Percentiles rank a stretch among this genome's conserved stretches.
Evolutionary conservation across 108 stramenopile genomes (phyloP).

Genomic region (Seminavis robusta): DNA sequence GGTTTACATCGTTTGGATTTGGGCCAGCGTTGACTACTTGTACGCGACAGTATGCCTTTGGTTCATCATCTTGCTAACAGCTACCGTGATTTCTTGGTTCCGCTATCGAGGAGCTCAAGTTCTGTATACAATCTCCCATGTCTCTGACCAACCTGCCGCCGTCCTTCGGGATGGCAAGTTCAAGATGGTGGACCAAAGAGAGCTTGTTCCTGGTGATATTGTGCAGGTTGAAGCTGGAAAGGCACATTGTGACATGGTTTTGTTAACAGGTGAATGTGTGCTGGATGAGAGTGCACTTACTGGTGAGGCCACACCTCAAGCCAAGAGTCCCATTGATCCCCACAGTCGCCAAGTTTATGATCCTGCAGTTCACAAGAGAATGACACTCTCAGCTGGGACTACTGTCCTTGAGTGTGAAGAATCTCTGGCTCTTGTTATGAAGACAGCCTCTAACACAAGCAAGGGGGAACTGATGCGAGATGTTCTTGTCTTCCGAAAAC

Average conservation of each 20-base stretch:
- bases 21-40: constrained; percentile 45
- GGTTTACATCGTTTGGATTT: constrained; percentile 62
- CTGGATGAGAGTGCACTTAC: constrained; percentile 67
- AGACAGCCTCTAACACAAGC: constrained; percentile 55
- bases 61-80: constrained; percentile 34
- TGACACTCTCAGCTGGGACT: constrained; percentile 65
- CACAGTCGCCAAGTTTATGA: constrained; percentile 20
- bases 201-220: constrained; percentile 67
- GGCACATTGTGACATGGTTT: constrained; percentile 52
- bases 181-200: constrained; percentile 23
- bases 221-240: constrained; percentile 35
- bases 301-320: constrained; percentile 55
- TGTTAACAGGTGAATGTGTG: constrained; percentile 32
- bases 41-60: constrained; percentile 51
- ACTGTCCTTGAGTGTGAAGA: constrained; percentile 38
- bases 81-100: constrained; percentile 34
- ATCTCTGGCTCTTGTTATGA: constrained; percentile 39
- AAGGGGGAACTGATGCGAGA: constrained; percentile 59
- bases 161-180: constrained; percentile 49
- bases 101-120: constrained; percentile 40
- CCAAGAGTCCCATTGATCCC: constrained; percentile 43
- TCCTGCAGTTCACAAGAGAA: constrained; percentile 30
- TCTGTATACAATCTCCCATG: constrained; percentile 39
- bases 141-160: constrained; percentile 27
- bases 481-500: constrained; percentile 59